Evolutionary conservation across 805 yeast species (phyloP).

Genomic region (Allodekkera sacchari): DNA sequence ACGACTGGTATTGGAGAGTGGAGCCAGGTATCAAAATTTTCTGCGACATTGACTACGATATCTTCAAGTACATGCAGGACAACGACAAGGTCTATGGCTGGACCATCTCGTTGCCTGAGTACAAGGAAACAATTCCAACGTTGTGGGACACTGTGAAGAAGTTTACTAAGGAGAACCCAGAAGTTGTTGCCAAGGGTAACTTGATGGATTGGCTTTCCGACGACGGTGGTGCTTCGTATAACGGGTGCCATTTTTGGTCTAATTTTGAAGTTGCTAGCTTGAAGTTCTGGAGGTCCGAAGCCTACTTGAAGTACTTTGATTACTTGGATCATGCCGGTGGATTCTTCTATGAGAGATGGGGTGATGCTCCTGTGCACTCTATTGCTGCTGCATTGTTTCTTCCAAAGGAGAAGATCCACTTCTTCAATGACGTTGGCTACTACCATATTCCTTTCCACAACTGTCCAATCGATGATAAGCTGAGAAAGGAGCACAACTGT

Average conservation of each 20-base stretch:
- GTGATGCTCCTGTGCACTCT: constrained; percentile 90
- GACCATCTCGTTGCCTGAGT: constrained; percentile 74
- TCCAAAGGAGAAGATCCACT: constrained; percentile 62
- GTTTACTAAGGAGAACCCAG: constrained; percentile 53
- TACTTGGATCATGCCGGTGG: constrained; percentile 76
- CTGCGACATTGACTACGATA: constrained; percentile 77
- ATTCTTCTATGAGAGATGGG: constrained; percentile 92
- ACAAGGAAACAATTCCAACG: constrained; percentile 61
- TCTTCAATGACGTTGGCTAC: constrained; percentile 81
- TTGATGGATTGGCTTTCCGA: constrained; percentile 63
- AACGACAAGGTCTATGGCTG: constrained; percentile 68
- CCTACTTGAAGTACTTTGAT: constrained; percentile 64
- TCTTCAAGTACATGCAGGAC: constrained; percentile 76
- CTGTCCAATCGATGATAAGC: constrained; percentile 63
- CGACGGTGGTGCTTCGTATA: constrained; percentile 62
- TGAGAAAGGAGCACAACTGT: constrained; percentile 58
- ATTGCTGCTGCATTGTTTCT: constrained; percentile 77
- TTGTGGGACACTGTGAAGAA: constrained; percentile 65
- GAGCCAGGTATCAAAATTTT: constrained; percentile 77
- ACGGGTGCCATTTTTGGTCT: constrained; percentile 87
- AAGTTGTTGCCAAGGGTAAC: constrained; percentile 51
- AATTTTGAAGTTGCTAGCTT: constrained; percentile 78
- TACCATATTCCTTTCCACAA: constrained; percentile 74
- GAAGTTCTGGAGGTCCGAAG: constrained; percentile 66
- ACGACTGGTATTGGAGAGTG: constrained; percentile 91